Evolutionary conservation across 305 asterid species (phyloP), one percentile per base, ranked within the genome.

Genomic region (Fraxinus platypoda): DNA sequence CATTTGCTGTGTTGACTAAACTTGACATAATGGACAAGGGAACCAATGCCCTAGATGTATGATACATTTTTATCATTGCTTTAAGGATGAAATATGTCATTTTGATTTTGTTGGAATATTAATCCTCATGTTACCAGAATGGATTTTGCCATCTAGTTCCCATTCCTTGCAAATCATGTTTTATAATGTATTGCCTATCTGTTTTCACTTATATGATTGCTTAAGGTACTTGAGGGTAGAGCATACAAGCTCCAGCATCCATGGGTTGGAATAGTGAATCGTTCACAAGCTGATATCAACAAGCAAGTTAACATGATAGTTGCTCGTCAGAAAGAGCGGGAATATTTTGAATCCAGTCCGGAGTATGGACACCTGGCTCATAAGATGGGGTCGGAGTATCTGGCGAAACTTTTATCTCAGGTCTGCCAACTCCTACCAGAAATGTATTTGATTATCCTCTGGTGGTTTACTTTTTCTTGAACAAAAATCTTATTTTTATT

Each of bases 1-100:
- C 98, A 76, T 95, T 95, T 78, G 98, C 98, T 52, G 98, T 95
- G 82, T 77, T 92, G 86, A 95, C 99, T 66, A 95, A 95, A 89
- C 98, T 95, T 84, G 99, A 95, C 88, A 86, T 95, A 84, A 95
- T 95, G 99, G 99, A 95, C 86, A 89, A 91, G 84, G 98, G 98
- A 87, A 95, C 98, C 83, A 90, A 92, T 88, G 96, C 97, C 34
- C 92, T 94, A 78, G 99, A 95, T 87, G 99, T 95, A 94, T 82
- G 98, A 62, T 73, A 34, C 83, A n/a, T 52, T 86, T 25, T 80
- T 75, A 25, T 59, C 80, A 23, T 68, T 81, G 76, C 62, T 76
- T 59, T 41, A 71, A 76, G 49, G 83, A 74, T 70, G 52, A 82
- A 79, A 43, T 23, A 86, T 73, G 83, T 52, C 33, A 66, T 33